These are phyloP conservation scores for Gliomastix tumulicola DNA, from an alignment of 2,329 filamentous ascomycete genomes.

Conservation along the genomic window DNA sequence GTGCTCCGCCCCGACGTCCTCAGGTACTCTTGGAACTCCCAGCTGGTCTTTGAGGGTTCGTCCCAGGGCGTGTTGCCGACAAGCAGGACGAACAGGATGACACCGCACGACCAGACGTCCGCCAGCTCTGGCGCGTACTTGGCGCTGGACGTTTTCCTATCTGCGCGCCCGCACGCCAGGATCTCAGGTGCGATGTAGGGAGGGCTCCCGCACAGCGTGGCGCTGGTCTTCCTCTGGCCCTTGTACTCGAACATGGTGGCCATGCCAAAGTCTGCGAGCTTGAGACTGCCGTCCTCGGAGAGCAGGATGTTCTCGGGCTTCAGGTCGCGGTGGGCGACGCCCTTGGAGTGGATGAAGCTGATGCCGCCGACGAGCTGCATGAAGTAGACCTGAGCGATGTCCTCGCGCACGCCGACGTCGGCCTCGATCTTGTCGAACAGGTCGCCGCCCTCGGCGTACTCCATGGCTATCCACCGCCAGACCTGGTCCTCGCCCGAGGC, in stretches of 20 bases:
- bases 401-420: conserved; percentile 86
- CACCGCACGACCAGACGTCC: conserved; percentile 96
- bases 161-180: conserved; percentile 41
- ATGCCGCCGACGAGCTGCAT: conserved; percentile 84
- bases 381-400: conserved; percentile 96
- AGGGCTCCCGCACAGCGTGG: conserved; percentile 89
- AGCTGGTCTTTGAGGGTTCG: conserved; percentile 76
- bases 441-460: conserved; percentile 90
- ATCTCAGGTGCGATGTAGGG: conserved; percentile 98
- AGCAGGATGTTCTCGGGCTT: conserved; percentile 95
- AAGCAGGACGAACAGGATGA: conserved; percentile 92
- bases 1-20: conserved; percentile 71
- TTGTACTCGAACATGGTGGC: conserved; percentile 91
- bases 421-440: conserved; percentile 99
- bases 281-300: conserved; percentile 76
- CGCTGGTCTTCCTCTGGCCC: conserved; percentile 72
- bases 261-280: conserved; percentile 94
- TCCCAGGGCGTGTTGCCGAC: conserved; percentile 99
- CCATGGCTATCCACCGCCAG: conserved; percentile 99
- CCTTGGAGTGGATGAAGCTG: conserved; percentile 92
- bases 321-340: conserved; percentile 85
- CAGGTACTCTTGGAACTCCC: conserved; percentile 86
- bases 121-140: conserved; percentile 74
- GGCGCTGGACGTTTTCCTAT: conserved; percentile 37
- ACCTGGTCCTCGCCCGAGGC: conserved; percentile 74